phyloP scores from a whole-genome alignment of 2,329 filamentous ascomycete species.

The Ceratocystiopsis minuta region DNA sequence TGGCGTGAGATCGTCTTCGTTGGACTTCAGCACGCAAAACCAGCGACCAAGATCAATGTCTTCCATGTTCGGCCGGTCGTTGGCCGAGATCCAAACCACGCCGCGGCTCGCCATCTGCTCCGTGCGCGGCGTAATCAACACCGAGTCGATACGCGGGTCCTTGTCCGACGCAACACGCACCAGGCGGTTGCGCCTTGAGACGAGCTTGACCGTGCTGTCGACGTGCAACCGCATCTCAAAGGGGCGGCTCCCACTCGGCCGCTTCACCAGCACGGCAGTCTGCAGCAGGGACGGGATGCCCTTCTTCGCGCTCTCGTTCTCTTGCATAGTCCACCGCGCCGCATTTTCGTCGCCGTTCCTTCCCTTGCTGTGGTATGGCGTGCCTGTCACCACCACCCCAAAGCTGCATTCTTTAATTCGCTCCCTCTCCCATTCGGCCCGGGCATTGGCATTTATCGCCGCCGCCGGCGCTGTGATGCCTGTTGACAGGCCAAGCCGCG shows the following conservation, averaged over 20 bases:
- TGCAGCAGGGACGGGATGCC: conserved; percentile 5
- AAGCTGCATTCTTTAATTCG: conserved; percentile 1
- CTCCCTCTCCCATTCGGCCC: conserved; percentile 5
- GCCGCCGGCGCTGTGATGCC: background rate
- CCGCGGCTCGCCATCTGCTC: conserved; percentile 2
- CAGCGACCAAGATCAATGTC: background rate
- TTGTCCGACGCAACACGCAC: background rate
- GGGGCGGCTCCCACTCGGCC: background rate
- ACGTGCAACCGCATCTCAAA: conserved; percentile 1
- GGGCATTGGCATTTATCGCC: background rate
- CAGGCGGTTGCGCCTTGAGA: background rate
- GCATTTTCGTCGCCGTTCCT: conserved; percentile 1
- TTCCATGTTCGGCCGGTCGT: conserved; percentile 1
- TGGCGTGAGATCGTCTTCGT: conserved; percentile 1
- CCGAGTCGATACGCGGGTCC: conserved; percentile 3
- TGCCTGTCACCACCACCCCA: conserved; percentile 3
- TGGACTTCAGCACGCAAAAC: conserved; percentile 1
- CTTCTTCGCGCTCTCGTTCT: conserved; percentile 1
- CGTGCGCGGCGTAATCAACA: conserved; percentile 1
- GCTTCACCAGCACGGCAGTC: conserved; percentile 4
- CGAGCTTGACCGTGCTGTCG: background rate
- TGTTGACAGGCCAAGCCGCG: background rate
- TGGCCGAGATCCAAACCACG: background rate
- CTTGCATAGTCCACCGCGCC: conserved; percentile 4
- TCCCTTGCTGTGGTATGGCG: background rate